Conservation (phyloP, 2,329 filamentous ascomycete genomes). For the Claviceps purpurea region DNA sequence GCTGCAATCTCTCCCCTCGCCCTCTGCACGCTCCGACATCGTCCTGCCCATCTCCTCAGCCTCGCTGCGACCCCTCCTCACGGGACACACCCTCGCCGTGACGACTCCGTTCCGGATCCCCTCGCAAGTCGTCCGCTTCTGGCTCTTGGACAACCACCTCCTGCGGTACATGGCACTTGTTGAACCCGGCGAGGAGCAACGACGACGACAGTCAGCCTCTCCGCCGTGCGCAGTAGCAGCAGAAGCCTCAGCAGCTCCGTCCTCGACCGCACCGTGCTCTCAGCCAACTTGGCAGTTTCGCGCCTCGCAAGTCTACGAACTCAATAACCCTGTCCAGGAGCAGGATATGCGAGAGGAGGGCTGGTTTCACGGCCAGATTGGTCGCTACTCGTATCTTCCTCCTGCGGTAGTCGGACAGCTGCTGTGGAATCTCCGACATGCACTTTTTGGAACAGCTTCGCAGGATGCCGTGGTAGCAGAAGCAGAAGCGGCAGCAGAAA, state of each 20-base stretch:
- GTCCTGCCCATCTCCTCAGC: constrained; percentile 36
- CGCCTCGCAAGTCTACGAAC: constrained; percentile 39
- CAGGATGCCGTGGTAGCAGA: constrained; percentile 6
- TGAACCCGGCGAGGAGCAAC: constrained; percentile 23
- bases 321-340: constrained; percentile 44
- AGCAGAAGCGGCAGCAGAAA: neutral
- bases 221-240: constrained; percentile 13
- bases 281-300: constrained; percentile 15
- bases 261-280: neutral
- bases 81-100: constrained; percentile 39
- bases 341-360: constrained; percentile 39
- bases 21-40: constrained; percentile 38
- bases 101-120: constrained; percentile 44
- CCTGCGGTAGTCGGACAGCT: constrained; percentile 44
- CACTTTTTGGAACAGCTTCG: constrained; percentile 26
- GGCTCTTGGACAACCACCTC: constrained; percentile 43
- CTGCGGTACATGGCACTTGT: constrained; percentile 48
- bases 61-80: constrained; percentile 34
- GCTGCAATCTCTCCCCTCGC: constrained; percentile 33
- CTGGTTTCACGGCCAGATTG: constrained; percentile 37
- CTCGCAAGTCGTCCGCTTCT: constrained; percentile 41
- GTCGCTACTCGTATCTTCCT: constrained; percentile 38
- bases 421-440: constrained; percentile 41
- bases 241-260: neutral
- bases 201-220: constrained; percentile 11